A percentile compares a stretch with the other conserved stretches of the same genome.
Evolutionary conservation across 163 green algal species (phyloP).

Genomic region (Trebouxiophyceae sp.): DNA sequence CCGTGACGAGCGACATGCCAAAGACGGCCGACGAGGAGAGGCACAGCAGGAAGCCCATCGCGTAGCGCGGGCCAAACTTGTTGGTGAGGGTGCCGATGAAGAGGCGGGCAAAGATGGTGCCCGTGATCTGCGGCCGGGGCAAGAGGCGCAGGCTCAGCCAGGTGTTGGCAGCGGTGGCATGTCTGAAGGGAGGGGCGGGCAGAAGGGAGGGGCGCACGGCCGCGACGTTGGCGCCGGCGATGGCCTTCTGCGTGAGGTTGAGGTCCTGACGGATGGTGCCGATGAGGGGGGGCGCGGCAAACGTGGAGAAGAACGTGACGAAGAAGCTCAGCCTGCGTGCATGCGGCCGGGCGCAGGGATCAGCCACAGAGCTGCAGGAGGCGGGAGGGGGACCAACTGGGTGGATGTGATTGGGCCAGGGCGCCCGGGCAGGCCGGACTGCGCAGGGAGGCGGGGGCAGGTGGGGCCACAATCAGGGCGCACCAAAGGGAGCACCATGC

Average conservation of each 20-base stretch:
- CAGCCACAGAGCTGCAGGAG: too few species aligned
- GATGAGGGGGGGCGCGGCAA: conserved; percentile 70
- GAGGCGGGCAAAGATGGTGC: conserved; percentile 74
- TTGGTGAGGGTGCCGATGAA: conserved; percentile 81
- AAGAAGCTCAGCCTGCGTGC: conserved; percentile 11
- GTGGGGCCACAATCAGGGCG: too few species aligned
- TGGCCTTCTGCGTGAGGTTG: conserved; percentile 37
- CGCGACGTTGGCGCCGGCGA: conserved; percentile 25
- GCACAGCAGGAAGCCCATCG: conserved; percentile 13
- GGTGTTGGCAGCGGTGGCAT: too few species aligned
- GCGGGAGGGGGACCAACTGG: too few species aligned
- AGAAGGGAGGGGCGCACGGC: conserved; percentile 13
- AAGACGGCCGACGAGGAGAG: conserved; percentile 51
- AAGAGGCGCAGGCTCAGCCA: too few species aligned
- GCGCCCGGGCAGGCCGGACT: too few species aligned
- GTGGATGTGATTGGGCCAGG: too few species aligned
- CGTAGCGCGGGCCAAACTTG: conserved; percentile 70
- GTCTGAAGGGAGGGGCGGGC: too few species aligned
- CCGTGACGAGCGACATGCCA: conserved; percentile 65
- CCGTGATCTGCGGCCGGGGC: conserved; percentile 45
- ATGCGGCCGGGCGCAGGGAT: too few species aligned
- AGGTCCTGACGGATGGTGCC: conserved; percentile 73
- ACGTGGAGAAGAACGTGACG: conserved; percentile 68
- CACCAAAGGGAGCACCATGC: too few species aligned
- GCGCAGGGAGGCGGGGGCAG: too few species aligned